These are phyloP conservation scores for Nicotiana otophora DNA, from an alignment of 257 asterid species.

Conservation along the genomic window DNA sequence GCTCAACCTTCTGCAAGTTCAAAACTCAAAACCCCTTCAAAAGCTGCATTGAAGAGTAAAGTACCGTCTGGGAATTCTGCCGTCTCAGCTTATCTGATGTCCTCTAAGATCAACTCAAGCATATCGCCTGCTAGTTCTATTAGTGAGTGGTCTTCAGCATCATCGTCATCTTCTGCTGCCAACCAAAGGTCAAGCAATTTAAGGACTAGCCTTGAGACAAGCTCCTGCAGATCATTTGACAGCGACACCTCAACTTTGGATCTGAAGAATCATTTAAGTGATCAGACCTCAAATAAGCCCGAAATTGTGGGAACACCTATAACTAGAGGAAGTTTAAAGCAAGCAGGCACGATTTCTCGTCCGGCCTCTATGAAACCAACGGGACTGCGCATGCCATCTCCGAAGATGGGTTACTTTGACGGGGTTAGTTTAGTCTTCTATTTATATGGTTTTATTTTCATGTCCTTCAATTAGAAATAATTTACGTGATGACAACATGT, in stretches of 20 bases:
- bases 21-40: slow-evolving; percentile 47
- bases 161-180: slow-evolving; percentile 68
- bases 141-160: slow-evolving; percentile 91
- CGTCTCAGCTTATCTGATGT: slow-evolving; percentile 42
- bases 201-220: slow-evolving; percentile 56
- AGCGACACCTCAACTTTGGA: slow-evolving; percentile 29
- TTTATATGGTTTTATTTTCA: background rate
- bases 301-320: slow-evolving; percentile 27
- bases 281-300: slow-evolving; percentile 32
- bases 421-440: slow-evolving; percentile 62
- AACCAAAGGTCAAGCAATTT: slow-evolving; percentile 38
- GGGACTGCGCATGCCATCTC: slow-evolving; percentile 90
- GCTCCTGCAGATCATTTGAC: slow-evolving; percentile 52
- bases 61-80: slow-evolving; percentile 37
- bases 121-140: slow-evolving; percentile 91
- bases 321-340: slow-evolving; percentile 29
- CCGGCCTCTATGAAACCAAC: slow-evolving; percentile 63
- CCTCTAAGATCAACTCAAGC: slow-evolving; percentile 53
- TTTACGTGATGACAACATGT: background rate
- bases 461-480: background rate
- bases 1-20: slow-evolving; percentile 41
- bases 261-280: slow-evolving; percentile 21
- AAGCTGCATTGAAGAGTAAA: slow-evolving; percentile 38
- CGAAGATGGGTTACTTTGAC: slow-evolving; percentile 88
- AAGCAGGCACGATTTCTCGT: slow-evolving; percentile 30